Evolutionary conservation across 2,329 filamentous ascomycete species (phyloP).

Genomic region (Aspergillus neoniger): DNA sequence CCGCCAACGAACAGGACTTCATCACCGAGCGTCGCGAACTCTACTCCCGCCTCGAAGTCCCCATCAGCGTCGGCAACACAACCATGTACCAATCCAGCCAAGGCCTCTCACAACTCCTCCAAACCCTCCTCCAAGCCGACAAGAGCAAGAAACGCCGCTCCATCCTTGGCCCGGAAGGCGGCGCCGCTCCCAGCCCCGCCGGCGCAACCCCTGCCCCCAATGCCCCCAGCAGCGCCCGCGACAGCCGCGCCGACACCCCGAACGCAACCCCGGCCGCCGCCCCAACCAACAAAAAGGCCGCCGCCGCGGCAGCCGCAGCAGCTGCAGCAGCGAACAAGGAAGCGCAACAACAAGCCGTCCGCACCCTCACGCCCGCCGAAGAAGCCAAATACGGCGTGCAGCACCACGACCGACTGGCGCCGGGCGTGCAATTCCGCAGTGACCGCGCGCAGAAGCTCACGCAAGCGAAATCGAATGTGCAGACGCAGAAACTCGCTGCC

Average conservation of each 20-base stretch:
- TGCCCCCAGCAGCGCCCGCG: constrained; percentile 38
- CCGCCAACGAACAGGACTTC: constrained; percentile 80
- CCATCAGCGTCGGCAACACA: constrained; percentile 68
- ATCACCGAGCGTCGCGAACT: constrained; percentile 86
- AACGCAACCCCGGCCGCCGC: constrained; percentile 25
- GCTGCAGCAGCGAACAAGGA: constrained; percentile 36
- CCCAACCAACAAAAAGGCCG: constrained; percentile 39
- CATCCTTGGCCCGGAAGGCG: constrained; percentile 62
- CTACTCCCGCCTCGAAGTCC: constrained; percentile 83
- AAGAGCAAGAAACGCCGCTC: constrained; percentile 87
- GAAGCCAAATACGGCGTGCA: constrained; percentile 80
- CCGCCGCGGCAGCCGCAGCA: constrained; percentile 40
- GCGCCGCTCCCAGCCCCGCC: constrained; percentile 49
- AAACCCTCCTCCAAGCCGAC: constrained; percentile 79
- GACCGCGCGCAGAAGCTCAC: constrained; percentile 53
- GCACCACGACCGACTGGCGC: constrained; percentile 79
- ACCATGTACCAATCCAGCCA: constrained; percentile 77
- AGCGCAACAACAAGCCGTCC: constrained; percentile 59
- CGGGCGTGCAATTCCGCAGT: constrained; percentile 86
- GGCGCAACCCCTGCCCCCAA: constrained; percentile 52
- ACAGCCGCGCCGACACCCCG: constrained; percentile 42
- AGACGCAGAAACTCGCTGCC: constrained; percentile 51
- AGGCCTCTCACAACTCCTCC: constrained; percentile 76
- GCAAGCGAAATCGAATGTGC: constrained; percentile 53
- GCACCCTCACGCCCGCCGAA: constrained; percentile 73